phyloP scores from a whole-genome alignment of 179 eudicot genomes.

The Beta lomatogona region DNA sequence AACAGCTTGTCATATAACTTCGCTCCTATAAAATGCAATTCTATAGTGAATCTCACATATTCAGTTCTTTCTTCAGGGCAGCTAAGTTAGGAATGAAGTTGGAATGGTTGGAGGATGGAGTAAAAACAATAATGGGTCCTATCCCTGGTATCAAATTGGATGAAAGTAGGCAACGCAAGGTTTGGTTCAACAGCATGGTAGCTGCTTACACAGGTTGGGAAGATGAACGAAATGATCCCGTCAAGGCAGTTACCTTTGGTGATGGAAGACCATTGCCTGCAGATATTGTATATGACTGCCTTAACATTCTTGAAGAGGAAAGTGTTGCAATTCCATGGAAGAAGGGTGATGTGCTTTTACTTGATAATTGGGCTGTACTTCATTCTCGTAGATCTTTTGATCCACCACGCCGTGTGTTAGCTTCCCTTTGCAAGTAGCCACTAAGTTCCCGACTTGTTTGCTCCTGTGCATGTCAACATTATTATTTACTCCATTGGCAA shows the following conservation, averaged over 20 bases:
- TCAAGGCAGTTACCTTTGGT: constrained; percentile 81
- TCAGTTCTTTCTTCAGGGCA: constrained; percentile 46
- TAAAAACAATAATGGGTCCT: constrained; percentile 76
- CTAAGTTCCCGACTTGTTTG: not conserved
- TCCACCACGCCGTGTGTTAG: constrained; percentile 80
- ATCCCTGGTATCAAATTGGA: constrained; percentile 71
- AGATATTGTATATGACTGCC: constrained; percentile 53
- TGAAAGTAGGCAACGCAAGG: constrained; percentile 57
- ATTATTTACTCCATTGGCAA: not conserved
- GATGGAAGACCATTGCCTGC: constrained; percentile 69
- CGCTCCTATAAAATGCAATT: too few species aligned
- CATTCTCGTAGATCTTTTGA: constrained; percentile 70
- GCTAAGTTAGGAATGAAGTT: constrained; percentile 73
- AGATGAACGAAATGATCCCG: constrained; percentile 67
- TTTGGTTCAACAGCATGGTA: constrained; percentile 95
- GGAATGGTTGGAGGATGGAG: constrained; percentile 75
- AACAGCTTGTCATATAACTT: too few species aligned
- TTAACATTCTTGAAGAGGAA: constrained; percentile 68
- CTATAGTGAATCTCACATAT: not conserved
- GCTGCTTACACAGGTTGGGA: constrained; percentile 83
- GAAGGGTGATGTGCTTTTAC: constrained; percentile 54
- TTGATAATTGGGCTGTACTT: constrained; percentile 66
- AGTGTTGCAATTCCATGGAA: constrained; percentile 82
- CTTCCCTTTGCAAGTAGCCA: constrained; percentile 73
- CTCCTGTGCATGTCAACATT: constrained; percentile 13